Evolutionary conservation across 2,329 filamentous ascomycete genomes (phyloP).

Genomic region (Diaporthe helianthi): DNA sequence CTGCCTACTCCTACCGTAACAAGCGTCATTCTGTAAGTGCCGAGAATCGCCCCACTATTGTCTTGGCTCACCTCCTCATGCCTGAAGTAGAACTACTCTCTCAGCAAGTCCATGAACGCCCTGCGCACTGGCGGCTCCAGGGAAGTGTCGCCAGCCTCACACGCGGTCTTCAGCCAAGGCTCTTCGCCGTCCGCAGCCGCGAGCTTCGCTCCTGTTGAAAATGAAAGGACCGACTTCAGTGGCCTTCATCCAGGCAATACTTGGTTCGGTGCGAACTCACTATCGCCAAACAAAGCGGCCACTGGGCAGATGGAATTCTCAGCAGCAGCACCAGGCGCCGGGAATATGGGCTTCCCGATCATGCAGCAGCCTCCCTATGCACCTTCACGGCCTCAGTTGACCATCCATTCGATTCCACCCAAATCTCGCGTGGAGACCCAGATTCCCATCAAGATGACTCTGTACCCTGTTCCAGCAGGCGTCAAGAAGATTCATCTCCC

Average conservation of each 20-base stretch:
- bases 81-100: slow-evolving; percentile 55
- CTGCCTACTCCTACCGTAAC: slow-evolving; percentile 40
- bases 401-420: slow-evolving; percentile 65
- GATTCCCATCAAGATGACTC: slow-evolving; percentile 83
- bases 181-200: slow-evolving; percentile 59
- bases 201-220: slow-evolving; percentile 54
- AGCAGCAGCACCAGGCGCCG: background rate
- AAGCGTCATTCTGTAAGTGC: slow-evolving; percentile 53
- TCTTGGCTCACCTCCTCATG: slow-evolving; percentile 38
- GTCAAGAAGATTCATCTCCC: slow-evolving; percentile 86
- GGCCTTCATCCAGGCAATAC: slow-evolving; percentile 11
- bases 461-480: slow-evolving; percentile 77
- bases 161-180: slow-evolving; percentile 58
- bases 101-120: slow-evolving; percentile 58
- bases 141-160: slow-evolving; percentile 62
- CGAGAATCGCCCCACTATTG: background rate
- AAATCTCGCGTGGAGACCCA: slow-evolving; percentile 98
- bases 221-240: slow-evolving; percentile 48
- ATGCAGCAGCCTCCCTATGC: slow-evolving; percentile 32
- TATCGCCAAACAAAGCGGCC: slow-evolving; percentile 46
- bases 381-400: slow-evolving; percentile 33
- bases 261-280: slow-evolving; percentile 29
- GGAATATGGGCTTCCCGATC: slow-evolving; percentile 28
- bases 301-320: slow-evolving; percentile 33
- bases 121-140: slow-evolving; percentile 55